phyloP scores from a whole-genome alignment of 2,329 filamentous ascomycete species.

The Phialophora chinensis region DNA sequence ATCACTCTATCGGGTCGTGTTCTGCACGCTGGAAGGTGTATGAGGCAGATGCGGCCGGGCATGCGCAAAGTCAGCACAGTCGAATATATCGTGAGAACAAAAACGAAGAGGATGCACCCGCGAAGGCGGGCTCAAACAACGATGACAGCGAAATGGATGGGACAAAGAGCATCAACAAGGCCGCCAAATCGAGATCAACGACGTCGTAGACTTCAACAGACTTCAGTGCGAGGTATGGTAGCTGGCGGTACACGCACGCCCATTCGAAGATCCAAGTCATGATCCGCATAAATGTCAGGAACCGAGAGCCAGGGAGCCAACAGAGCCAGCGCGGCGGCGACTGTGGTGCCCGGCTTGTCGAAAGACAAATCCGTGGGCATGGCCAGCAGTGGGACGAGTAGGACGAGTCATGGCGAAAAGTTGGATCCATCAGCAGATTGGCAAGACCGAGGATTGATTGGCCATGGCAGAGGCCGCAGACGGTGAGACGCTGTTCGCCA shows the following conservation, averaged over 20 bases:
- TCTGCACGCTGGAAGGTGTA: not conserved
- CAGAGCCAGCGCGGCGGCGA: conserved; percentile 4
- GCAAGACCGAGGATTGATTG: conserved; percentile 4
- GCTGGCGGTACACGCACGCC: not conserved
- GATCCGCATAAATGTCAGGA: conserved; percentile 18
- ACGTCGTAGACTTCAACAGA: conserved; percentile 34
- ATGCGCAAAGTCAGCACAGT: not conserved
- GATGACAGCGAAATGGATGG: not conserved
- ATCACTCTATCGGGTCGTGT: not conserved
- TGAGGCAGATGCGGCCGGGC: not conserved
- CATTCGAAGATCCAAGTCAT: conserved; percentile 10
- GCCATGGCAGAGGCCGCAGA: not conserved
- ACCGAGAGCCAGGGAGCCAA: not conserved
- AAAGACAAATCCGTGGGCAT: conserved; percentile 7
- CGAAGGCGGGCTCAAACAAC: not conserved
- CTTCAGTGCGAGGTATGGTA: conserved; percentile 14
- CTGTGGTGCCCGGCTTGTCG: conserved; percentile 6
- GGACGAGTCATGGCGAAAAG: conserved; percentile 3
- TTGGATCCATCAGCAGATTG: not conserved
- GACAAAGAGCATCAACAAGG: not conserved
- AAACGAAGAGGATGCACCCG: not conserved
- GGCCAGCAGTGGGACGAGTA: not conserved
- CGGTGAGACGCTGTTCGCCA: conserved; percentile 12
- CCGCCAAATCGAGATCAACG: conserved; percentile 29
- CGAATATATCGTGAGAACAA: not conserved